These are phyloP conservation scores for Scolecobasidium constrictum DNA, from an alignment of 2,329 filamentous ascomycete genomes.

Conservation along the genomic window DNA sequence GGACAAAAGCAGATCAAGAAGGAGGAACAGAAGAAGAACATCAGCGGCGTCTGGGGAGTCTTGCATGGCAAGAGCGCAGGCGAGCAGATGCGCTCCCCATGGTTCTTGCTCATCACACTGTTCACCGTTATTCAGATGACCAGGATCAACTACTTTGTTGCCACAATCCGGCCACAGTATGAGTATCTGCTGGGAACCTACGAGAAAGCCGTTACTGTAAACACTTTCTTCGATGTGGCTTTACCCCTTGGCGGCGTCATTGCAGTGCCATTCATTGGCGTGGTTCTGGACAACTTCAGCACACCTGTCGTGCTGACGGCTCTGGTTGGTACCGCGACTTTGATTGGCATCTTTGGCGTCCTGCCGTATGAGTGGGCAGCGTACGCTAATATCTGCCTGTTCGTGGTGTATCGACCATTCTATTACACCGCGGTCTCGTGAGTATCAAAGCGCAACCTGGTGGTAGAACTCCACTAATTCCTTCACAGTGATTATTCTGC, in stretches of 20 bases:
- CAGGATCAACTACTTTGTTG: conserved; percentile 76
- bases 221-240: conserved; percentile 78
- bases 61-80: conserved; percentile 62
- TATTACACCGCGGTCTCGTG: conserved; percentile 82
- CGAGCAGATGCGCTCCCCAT: conserved; percentile 66
- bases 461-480: neutral
- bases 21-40: conserved; percentile 59
- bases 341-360: conserved; percentile 66
- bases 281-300: conserved; percentile 64
- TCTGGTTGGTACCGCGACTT: conserved; percentile 60
- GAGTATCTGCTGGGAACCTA: conserved; percentile 57
- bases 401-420: conserved; percentile 75
- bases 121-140: conserved; percentile 50
- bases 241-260: conserved; percentile 73
- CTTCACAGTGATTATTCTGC: conserved; percentile 60
- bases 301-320: conserved; percentile 60
- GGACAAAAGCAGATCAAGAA: conserved; percentile 52
- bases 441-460: conserved; percentile 15
- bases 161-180: conserved; percentile 74
- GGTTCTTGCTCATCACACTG: conserved; percentile 72
- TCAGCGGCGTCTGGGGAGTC: conserved; percentile 75
- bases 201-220: conserved; percentile 55
- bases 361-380: conserved; percentile 61
- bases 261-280: conserved; percentile 78
- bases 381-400: conserved; percentile 66